Base-by-base conservation (phyloP, 805 yeast genomes). In the Candida fluviatilis region DNA sequence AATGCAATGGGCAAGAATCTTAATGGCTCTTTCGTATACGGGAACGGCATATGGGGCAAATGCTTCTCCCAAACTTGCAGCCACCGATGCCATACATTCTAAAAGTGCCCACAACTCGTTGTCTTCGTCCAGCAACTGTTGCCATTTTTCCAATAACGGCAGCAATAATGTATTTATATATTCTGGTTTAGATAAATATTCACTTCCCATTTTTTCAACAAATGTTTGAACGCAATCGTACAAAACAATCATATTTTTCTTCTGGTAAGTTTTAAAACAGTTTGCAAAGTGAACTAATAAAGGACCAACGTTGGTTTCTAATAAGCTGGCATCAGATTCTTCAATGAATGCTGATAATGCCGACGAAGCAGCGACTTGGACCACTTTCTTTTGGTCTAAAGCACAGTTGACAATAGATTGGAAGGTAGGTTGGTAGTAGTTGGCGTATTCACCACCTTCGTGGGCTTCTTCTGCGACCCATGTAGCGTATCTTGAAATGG, bases 351-450 rank as follows among this genome's bases (percentile, higher is more conserved):
- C 81, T 1, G 95, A 83, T 31, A 91, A 73, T 8, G 96, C 85
- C 26, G 89, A 78, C 49, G 95, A 87, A 1, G 95, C 96, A 40
- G 95, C 84, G 52, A 89, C 91, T 63, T 93, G 99, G n/a, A 91
- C 99, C 40, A 84, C 84, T 56, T 90, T 89, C 65, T 87, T 88
- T 36, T 69, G 72, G 58, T 93, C 98, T 48, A 88, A 65, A 17
- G 86, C 79, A 60, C 93, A 84, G 35, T 58, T 65, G 55, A 93
- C 73, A 34, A 93, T 73, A 2, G 93, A 76, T 50, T 84, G 80
- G 42, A 93, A 72, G 0, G 93, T 87, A 4, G 93, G 93, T 40
- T 75, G 66, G 55, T 85, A 82, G 51, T 83, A 84, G 45, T 66
- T 73, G 6, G 88, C 73, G 55, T 76, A 84, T 18, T 74, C 64